These are phyloP conservation scores for Chytriomyces hyalinus DNA, from an alignment of 192 early-diverging fungal species.

Conservation along the genomic window DNA sequence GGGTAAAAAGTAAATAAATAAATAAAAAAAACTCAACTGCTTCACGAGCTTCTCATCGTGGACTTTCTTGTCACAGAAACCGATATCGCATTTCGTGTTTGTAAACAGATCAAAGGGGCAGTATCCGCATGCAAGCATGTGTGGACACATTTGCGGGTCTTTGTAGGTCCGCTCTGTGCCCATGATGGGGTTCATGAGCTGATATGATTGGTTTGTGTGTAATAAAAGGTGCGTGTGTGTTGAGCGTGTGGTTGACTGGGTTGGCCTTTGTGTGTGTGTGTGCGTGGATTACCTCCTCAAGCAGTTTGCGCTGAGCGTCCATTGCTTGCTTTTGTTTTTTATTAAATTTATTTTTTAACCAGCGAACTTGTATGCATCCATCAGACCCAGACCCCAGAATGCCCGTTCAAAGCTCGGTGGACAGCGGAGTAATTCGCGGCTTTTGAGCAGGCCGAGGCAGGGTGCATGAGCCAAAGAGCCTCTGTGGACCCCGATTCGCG, in stretches of 20 bases:
- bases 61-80: slow-evolving; percentile 70
- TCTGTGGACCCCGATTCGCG: too few species aligned
- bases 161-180: slow-evolving; percentile 32
- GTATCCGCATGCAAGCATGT: slow-evolving; percentile 71
- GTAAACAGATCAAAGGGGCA: slow-evolving; percentile 83
- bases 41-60: slow-evolving; percentile 81
- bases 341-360: too few species aligned
- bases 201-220: neutral
- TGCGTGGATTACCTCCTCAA: slow-evolving; percentile 31
- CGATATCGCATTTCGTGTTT: slow-evolving; percentile 86
- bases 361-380: too few species aligned
- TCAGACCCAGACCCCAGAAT: too few species aligned
- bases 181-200: slow-evolving; percentile 40
- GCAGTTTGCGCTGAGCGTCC: slow-evolving; percentile 36
- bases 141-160: slow-evolving; percentile 51
- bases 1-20: neutral
- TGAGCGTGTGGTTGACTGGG: neutral
- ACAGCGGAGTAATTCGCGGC: too few species aligned
- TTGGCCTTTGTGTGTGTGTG: neutral
- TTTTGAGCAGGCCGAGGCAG: too few species aligned
- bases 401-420: too few species aligned
- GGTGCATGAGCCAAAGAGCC: too few species aligned
- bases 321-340: slow-evolving; percentile 1
- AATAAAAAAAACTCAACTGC: slow-evolving; percentile 38
- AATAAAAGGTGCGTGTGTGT: neutral